phyloP scores from a whole-genome alignment of 2,329 filamentous ascomycete species.

The Pseudovirgaria hyperparasitica region DNA sequence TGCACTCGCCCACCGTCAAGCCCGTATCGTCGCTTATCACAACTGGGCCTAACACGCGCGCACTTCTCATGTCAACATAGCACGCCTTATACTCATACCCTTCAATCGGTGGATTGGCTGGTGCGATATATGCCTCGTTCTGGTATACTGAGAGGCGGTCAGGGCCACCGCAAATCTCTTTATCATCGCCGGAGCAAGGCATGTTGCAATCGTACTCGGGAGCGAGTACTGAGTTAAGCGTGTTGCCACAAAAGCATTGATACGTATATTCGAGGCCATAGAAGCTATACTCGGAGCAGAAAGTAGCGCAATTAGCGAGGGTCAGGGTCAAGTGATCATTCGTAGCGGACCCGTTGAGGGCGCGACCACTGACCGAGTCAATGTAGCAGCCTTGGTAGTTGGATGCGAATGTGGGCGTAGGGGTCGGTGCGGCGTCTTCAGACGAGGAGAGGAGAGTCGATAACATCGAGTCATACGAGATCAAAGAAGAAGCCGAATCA shows the following conservation, averaged over 20 bases:
- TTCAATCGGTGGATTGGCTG: slow-evolving; percentile 10
- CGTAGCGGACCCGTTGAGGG: slow-evolving; percentile 7
- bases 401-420: slow-evolving; percentile 6
- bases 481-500: no score
- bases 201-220: slow-evolving; percentile 10
- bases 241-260: slow-evolving; percentile 12
- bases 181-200: slow-evolving; percentile 8
- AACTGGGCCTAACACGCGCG: slow-evolving; percentile 14
- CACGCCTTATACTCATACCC: slow-evolving; percentile 24
- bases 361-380: slow-evolving; percentile 8
- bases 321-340: slow-evolving; percentile 5
- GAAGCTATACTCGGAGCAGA: slow-evolving; percentile 11
- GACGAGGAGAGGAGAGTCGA: no score
- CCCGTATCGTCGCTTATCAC: slow-evolving; percentile 22
- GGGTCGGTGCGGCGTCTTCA: not conserved
- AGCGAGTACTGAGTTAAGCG: slow-evolving; percentile 6
- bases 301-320: slow-evolving; percentile 9
- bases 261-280: slow-evolving; percentile 16
- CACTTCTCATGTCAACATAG: slow-evolving; percentile 24
- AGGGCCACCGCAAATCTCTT: slow-evolving; percentile 11
- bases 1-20: slow-evolving; percentile 24
- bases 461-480: no score
- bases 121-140: slow-evolving; percentile 20
- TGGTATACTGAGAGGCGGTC: slow-evolving; percentile 20
- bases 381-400: slow-evolving; percentile 12